phyloP scores from a whole-genome alignment of 2,329 filamentous ascomycete species.

The Fusarium haematococcum region DNA sequence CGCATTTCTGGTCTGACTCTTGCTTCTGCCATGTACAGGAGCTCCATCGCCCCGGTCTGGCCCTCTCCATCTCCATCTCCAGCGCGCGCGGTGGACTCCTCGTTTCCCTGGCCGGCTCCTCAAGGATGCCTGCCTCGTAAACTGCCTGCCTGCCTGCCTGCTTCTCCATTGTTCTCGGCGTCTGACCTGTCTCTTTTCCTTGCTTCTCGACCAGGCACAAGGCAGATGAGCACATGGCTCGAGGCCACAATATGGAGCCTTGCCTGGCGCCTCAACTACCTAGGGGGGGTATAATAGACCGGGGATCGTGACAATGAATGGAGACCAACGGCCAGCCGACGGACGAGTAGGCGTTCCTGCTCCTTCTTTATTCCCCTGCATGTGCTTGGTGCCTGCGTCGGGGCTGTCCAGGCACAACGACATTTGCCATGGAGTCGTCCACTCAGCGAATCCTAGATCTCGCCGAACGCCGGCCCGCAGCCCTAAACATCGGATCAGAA shows the following conservation, averaged over 20 bases:
- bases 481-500: conserved; percentile 19
- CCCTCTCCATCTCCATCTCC: conserved; percentile 5
- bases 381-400: conserved; percentile 38
- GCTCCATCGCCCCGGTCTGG: conserved; percentile 28
- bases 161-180: conserved; percentile 14
- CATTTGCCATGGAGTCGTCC: background rate
- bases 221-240: background rate
- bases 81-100: conserved; percentile 15
- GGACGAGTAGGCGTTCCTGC: conserved; percentile 23
- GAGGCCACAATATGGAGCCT: background rate
- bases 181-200: conserved; percentile 18
- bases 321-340: background rate
- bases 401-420: background rate
- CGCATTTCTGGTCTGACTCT: conserved; percentile 27
- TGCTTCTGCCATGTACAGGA: conserved; percentile 15
- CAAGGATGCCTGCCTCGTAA: conserved; percentile 12
- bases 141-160: background rate
- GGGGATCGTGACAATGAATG: background rate
- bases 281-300: background rate
- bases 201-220: background rate
- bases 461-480: conserved; percentile 10
- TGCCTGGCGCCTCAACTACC: background rate
- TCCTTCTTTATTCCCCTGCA: conserved; percentile 34
- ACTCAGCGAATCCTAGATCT: conserved; percentile 27
- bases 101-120: conserved; percentile 16